Evolutionary conservation across 1,284 basidiomycete genomes (phyloP), one percentile per base, ranked within the genome.

Genomic region (Grifola frondosa): DNA sequence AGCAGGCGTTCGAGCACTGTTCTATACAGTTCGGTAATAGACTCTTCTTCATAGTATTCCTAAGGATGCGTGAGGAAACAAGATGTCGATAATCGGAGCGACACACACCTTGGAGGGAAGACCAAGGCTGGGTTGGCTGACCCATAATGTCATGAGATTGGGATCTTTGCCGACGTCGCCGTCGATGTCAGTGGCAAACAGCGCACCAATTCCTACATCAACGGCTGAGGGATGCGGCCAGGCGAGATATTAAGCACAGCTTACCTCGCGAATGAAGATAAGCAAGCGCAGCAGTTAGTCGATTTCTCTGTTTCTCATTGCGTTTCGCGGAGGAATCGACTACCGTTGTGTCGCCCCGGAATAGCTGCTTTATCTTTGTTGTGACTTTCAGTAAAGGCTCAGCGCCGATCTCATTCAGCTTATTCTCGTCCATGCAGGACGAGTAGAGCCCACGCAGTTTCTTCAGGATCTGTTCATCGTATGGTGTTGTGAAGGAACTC

Each of bases 111-210:
- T 93, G 30, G 93, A 84, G 1, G 95, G 95, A 11, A 98, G 80
- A 23, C 93, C 91, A 6, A 97, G 74, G 9, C 71, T 77, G 6
- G 88, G 80, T 60, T 98, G 95, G 52, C 78, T 84, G 59, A 98
- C 82, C 84, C 87, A 93, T 13, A 95, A 74, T 0, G 82, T 80
- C 79, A 96, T 92, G 33, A 77, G 67, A 54, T 94, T 88, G 0
- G 96, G 93, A 60, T 97, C 91, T n/a, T 81, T 74, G 19, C 88
- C 91, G 24, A 86, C 82, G 57, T 98, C 93, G 30, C 96, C 95
- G 44, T 97, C 93, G 46, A 96, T 77, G 21, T 69, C 74, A 52
- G 91, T 83, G 11, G 78, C 71, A 60, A 98, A 92, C 15, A 99
- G 69, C 0, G 81, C 84, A 26, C 77, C 75, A 47, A 97, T 77